Base-by-base conservation (phyloP, 75 land plant genomes). In the Pinus albicaulis region DNA sequence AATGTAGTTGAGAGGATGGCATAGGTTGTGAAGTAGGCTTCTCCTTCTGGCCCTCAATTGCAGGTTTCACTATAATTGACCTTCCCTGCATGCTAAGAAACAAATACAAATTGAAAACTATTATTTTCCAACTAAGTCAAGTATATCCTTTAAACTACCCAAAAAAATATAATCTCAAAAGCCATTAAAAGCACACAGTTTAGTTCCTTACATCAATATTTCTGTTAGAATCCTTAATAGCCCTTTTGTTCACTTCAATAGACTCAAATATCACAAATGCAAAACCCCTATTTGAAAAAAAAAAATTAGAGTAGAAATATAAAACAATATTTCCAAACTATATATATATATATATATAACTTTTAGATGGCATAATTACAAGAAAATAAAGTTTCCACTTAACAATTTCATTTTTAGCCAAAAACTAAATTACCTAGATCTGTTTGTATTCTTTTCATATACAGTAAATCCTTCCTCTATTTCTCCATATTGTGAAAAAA, bases 191-290 rank as follows among this genome's bases (percentile, higher is more conserved):
- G n/a, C n/a, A n/a, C n/a, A n/a, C n/a, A n/a, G n/a, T n/a, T n/a
- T n/a, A n/a, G n/a, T n/a, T n/a, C n/a, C n/a, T n/a, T n/a, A n/a
- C 92, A 80, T 90, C 94, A 80, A 92, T 85, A 22, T 52, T 76
- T 71, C 87, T 92, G 60, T 92, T 85, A 38, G 90, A 80, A 58
- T 88, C 90, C 61, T 87, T 90, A 53, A 91, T 74, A 25, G 92
- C 92, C 71, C 79, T 85, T 80, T 83, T 85, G 62, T 90, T 88
- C 41, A 86, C 90, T 75, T 92, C 94, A 2, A 82, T 80, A 65
- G 86, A 85, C 78, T 84, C 89, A 80, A 82, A 92, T 48, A 92
- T 92, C 23, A 92, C 85, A 76, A 92, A 92, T n/a, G 90, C 94
- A 82, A 92, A 92, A 8, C 94, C 94, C 56, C 94, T 92, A 77